phyloP scores from a whole-genome alignment of 2,329 filamentous ascomycete species.

The Achaetomium macrosporum region DNA sequence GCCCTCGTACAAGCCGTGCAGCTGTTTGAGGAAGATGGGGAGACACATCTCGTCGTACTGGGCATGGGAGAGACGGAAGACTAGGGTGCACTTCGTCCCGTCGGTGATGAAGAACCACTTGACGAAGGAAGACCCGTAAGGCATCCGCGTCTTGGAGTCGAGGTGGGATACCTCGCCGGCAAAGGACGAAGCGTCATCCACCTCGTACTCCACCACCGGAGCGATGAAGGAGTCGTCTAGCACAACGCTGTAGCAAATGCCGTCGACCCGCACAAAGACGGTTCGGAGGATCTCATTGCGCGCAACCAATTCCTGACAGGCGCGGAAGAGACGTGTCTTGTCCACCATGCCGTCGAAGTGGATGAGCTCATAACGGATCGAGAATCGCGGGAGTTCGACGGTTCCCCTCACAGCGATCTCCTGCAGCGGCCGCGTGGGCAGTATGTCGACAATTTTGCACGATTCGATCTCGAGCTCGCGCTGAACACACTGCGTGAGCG shows the following conservation, averaged over 20 bases:
- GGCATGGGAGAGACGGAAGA: slow-evolving; percentile 19
- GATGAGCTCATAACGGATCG: slow-evolving; percentile 13
- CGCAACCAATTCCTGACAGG: slow-evolving; percentile 14
- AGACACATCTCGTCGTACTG: slow-evolving; percentile 14
- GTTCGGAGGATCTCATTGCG: slow-evolving; percentile 23
- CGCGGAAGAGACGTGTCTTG: slow-evolving; percentile 2
- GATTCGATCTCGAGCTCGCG: slow-evolving; percentile 45
- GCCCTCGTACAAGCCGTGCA: background rate
- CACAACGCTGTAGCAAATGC: background rate
- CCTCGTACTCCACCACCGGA: background rate
- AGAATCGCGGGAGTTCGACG: slow-evolving; percentile 49
- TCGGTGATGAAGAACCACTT: slow-evolving; percentile 16
- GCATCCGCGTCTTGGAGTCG: slow-evolving; percentile 14
- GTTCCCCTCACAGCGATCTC: slow-evolving; percentile 55
- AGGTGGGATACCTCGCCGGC: slow-evolving; percentile 11
- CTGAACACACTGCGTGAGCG: slow-evolving; percentile 35
- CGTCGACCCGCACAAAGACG: slow-evolving; percentile 15
- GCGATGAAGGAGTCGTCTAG: background rate
- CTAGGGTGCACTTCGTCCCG: slow-evolving; percentile 16
- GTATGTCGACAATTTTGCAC: slow-evolving; percentile 49
- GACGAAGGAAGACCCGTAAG: slow-evolving; percentile 14
- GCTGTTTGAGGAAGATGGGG: background rate
- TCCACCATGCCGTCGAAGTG: background rate
- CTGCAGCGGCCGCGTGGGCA: slow-evolving; percentile 55
- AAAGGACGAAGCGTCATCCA: slow-evolving; percentile 10